These are phyloP conservation scores for Achaetomium macrosporum DNA, from an alignment of 2,329 filamentous ascomycete species.

Conservation along the genomic window DNA sequence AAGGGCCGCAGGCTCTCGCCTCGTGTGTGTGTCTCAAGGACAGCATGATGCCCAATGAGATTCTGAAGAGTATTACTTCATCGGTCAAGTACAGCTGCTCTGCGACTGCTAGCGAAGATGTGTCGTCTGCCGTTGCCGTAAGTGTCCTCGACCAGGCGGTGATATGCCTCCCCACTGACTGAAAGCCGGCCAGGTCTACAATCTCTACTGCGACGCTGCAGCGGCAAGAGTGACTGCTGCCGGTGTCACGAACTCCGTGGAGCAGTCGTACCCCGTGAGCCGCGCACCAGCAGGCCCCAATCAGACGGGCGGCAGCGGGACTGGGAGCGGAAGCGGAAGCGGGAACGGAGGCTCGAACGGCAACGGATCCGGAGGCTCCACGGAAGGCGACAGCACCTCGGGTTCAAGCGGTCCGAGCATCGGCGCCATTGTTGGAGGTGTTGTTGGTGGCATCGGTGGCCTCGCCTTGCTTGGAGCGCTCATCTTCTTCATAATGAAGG, in stretches of 20 bases:
- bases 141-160: not conserved
- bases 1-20: conserved; percentile 43
- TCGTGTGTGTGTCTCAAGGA: conserved; percentile 49
- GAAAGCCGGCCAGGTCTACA: conserved; percentile 31
- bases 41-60: conserved; percentile 39
- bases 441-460: conserved; percentile 31
- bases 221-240: conserved; percentile 35
- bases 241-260: conserved; percentile 36
- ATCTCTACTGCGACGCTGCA: conserved; percentile 47
- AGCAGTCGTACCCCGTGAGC: conserved; percentile 24
- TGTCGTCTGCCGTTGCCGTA: conserved; percentile 40
- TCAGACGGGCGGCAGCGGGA: conserved; percentile 12
- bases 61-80: conserved; percentile 41
- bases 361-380: not conserved
- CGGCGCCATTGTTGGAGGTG: conserved; percentile 32
- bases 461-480: conserved; percentile 30
- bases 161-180: not conserved
- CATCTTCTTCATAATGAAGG: conserved; percentile 33
- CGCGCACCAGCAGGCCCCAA: conserved; percentile 2
- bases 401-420: conserved; percentile 23
- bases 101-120: conserved; percentile 38
- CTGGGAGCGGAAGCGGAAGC: conserved; percentile 3
- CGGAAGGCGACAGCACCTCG: not conserved
- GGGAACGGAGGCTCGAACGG: not conserved
- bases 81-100: conserved; percentile 40